phyloP scores from a whole-genome alignment of 768 basidiomycete species.

The Leucogyrophana mollusca region DNA sequence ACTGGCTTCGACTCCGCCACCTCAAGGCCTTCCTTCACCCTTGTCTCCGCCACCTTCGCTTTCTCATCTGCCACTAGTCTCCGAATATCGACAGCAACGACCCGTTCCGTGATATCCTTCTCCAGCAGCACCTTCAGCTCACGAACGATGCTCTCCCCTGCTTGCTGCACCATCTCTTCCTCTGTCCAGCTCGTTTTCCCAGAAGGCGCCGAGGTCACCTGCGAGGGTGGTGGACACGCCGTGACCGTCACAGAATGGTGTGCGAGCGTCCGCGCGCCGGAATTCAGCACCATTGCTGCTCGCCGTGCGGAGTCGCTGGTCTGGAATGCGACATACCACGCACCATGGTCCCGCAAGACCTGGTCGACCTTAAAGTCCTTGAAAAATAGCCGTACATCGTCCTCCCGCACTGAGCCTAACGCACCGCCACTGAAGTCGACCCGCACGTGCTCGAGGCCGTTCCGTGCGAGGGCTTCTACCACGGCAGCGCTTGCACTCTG shows the following conservation, averaged over 20 bases:
- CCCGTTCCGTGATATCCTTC: conserved; percentile 63
- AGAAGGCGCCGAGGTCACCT: conserved; percentile 30
- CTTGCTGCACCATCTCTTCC: conserved; percentile 51
- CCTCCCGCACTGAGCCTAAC: conserved; percentile 55
- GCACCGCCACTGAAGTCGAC: conserved; percentile 48
- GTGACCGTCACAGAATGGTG: conserved; percentile 60
- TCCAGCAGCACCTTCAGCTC: conserved; percentile 58
- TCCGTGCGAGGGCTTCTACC: conserved; percentile 51
- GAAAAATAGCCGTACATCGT: conserved; percentile 69
- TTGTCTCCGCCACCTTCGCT: conserved; percentile 30
- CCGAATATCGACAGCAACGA: conserved; percentile 54
- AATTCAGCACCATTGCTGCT: conserved; percentile 63
- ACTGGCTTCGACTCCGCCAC: conserved; percentile 47
- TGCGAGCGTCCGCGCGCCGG: conserved; percentile 49
- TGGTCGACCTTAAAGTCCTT: conserved; percentile 68
- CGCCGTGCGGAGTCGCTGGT: conserved; percentile 61
- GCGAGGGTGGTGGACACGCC: conserved; percentile 37
- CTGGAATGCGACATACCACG: conserved; percentile 82
- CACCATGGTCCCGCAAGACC: conserved; percentile 66
- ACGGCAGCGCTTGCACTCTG: conserved; percentile 17
- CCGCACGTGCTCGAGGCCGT: conserved; percentile 65
- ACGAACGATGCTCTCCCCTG: conserved; percentile 52
- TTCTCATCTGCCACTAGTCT: conserved; percentile 54
- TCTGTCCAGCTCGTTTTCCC: conserved; percentile 50
- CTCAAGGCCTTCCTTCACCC: conserved; percentile 22